Evolutionary conservation across 2,329 filamentous ascomycete species (phyloP).

Genomic region (Fusarium ramigenum): DNA sequence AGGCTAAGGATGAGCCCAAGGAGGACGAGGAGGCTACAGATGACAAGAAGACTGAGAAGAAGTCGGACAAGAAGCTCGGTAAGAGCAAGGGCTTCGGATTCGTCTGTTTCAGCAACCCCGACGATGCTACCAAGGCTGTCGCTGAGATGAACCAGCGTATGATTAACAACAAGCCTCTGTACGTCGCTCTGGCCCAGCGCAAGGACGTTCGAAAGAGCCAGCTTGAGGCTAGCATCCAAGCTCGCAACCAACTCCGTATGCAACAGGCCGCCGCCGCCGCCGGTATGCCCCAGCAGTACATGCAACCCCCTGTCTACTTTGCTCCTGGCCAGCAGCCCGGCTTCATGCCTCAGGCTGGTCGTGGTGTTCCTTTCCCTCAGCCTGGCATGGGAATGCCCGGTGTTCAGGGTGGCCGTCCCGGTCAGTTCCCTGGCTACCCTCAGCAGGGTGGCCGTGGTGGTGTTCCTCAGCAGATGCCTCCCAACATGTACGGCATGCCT

Average conservation of each 20-base stretch:
- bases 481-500: conserved; percentile 84
- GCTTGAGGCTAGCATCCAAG: conserved; percentile 98
- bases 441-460: conserved; percentile 90
- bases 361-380: conserved; percentile 74
- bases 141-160: conserved; percentile 99
- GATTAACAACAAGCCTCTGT: conserved; percentile 95
- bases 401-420: conserved; percentile 82
- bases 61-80: conserved; percentile 74
- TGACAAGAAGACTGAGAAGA: conserved; percentile 69
- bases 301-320: conserved; percentile 93
- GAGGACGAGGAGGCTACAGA: conserved; percentile 57
- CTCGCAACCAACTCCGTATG: conserved; percentile 97
- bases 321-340: conserved; percentile 81
- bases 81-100: conserved; percentile 99
- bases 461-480: conserved; percentile 86
- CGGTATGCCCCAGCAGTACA: conserved; percentile 87
- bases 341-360: conserved; percentile 71
- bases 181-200: conserved; percentile 97
- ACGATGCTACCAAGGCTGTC: conserved; percentile 98
- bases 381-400: conserved; percentile 72
- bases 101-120: conserved; percentile 99
- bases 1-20: conserved; percentile 60
- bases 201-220: conserved; percentile 99
- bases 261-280: conserved; percentile 94
- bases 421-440: conserved; percentile 85